Base-by-base conservation (phyloP, 768 basidiomycete species). In the Tulasnella sp. region DNA sequence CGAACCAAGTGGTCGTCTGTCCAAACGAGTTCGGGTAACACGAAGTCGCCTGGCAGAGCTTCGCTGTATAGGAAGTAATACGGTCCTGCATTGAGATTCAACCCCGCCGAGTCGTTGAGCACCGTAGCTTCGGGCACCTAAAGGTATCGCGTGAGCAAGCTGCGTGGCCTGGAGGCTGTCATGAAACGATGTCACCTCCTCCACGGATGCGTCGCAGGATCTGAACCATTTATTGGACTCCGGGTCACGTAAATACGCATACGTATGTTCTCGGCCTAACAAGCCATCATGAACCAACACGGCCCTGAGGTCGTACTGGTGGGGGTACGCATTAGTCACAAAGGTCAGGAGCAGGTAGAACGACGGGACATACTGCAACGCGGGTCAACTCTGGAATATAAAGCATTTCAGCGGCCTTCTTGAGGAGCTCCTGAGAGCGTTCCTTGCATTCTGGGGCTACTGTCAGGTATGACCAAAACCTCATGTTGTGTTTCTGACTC, bases 231-330 rank as follows among this genome's bases (percentile, higher is more conserved):
- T 86, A 7, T 89, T 91, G 69, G 90, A 88, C 41, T 84, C 85
- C 79, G 37, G 37, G 44, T 91, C 89, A 80, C 92, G 90, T 18
- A 94, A 90, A 82, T 95, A 96, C 8, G 93, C 93, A 84, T 94
- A 94, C 12, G 94, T 86, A 83, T 94, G 93, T 79, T 90, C 93
- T 72, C 95, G 88, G 12, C 94, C 94, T 60, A 91, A 92, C 44
- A 94, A 86, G 6, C 94, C 94, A 16, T 93, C 93, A 82, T 95
- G 93, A 72, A 94, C 87, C 54, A 95, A 88, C 6, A 95, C 94
- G 11, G 90, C 92, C 3, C 93, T 92, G 34, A 96, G 89, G 82
- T 95, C 93, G 83, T 95, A 96, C 94, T 95, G 60, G 16, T n/a
- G 42, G 8, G 69, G n/a, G 42, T 20, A 20, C 22, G 37, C 37